Conservation (phyloP, 164 flowering plant species). For the Nelumbo lutea region DNA sequence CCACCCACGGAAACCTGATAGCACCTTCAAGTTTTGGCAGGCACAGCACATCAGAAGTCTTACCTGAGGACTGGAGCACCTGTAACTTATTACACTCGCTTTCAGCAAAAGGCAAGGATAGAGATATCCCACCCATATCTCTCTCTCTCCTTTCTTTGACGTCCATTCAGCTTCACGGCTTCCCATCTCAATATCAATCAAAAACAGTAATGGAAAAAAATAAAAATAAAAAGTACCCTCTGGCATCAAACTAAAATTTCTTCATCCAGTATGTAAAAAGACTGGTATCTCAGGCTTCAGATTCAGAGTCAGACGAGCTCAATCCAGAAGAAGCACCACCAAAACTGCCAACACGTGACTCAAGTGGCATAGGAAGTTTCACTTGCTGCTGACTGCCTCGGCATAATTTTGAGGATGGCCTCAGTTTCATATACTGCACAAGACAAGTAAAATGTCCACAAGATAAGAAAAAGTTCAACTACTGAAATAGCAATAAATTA, state of each 20-base stretch:
- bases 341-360: conserved; percentile 17
- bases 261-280: conserved; percentile 5
- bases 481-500: too few relatives aligned
- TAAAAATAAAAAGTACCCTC: conserved; percentile 20
- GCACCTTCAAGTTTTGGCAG: conserved; percentile 4
- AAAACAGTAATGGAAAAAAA: conserved; percentile 8
- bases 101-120: conserved; percentile 26
- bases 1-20: neutral
- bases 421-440: conserved; percentile 46
- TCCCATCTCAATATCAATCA: conserved; percentile 23
- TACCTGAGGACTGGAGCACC: conserved; percentile 8
- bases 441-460: neutral
- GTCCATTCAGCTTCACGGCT: conserved; percentile 10
- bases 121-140: conserved; percentile 17
- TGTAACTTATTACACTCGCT: conserved; percentile 43
- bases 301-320: conserved; percentile 42
- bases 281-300: conserved; percentile 29
- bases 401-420: conserved; percentile 29
- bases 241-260: conserved; percentile 22
- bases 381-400: conserved; percentile 25
- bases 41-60: conserved; percentile 5
- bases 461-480: neutral
- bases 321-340: conserved; percentile 28
- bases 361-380: conserved; percentile 21
- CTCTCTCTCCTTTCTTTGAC: neutral